These are phyloP conservation scores for Lunularia cruciata DNA, from an alignment of 225 moss, liverwort and hornwort genomes.

Conservation along the genomic window DNA sequence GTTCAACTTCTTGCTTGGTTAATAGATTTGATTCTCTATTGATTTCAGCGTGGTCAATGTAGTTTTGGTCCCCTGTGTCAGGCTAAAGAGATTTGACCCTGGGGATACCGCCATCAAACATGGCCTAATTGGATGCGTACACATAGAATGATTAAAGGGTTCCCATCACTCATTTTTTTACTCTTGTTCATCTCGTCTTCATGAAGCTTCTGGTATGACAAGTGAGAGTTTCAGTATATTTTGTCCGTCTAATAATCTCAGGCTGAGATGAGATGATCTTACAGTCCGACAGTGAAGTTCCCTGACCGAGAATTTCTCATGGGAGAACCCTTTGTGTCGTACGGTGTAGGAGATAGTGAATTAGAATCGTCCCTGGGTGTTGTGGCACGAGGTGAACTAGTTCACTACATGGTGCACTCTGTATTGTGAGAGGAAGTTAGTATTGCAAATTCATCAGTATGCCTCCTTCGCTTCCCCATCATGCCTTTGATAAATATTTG, in stretches of 20 bases:
- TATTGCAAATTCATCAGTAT: slow-evolving; percentile 5
- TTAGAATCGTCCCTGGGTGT: slow-evolving; percentile 8
- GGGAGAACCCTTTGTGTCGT: slow-evolving; percentile 21
- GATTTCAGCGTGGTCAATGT: slow-evolving; percentile 34
- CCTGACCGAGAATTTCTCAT: slow-evolving; percentile 11
- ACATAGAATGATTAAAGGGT: slow-evolving; percentile 38
- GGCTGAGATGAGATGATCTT: slow-evolving; percentile 19
- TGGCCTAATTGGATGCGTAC: slow-evolving; percentile 37
- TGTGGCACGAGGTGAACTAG: slow-evolving; percentile 20
- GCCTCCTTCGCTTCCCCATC: neutral
- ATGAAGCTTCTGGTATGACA: slow-evolving; percentile 3
- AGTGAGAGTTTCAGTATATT: slow-evolving; percentile 25
- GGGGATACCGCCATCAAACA: slow-evolving; percentile 33
- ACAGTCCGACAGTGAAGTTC: slow-evolving; percentile 16
- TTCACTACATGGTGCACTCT: slow-evolving; percentile 17
- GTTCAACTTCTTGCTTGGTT: slow-evolving; percentile 77
- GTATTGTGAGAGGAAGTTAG: slow-evolving; percentile 7
- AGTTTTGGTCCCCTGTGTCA: slow-evolving; percentile 42
- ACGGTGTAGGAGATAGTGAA: slow-evolving; percentile 19
- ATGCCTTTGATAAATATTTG: slow-evolving; percentile 3
- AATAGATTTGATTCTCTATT: slow-evolving; percentile 26
- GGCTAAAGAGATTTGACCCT: slow-evolving; percentile 29
- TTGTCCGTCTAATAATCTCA: slow-evolving; percentile 13
- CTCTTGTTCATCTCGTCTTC: slow-evolving; percentile 28
- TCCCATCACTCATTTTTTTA: slow-evolving; percentile 26